Percentiles rank a stretch among this genome's conserved stretches.
Evolutionary conservation across 116 monocot species (phyloP).

Genomic region (Trichopus zeylanicus): DNA sequence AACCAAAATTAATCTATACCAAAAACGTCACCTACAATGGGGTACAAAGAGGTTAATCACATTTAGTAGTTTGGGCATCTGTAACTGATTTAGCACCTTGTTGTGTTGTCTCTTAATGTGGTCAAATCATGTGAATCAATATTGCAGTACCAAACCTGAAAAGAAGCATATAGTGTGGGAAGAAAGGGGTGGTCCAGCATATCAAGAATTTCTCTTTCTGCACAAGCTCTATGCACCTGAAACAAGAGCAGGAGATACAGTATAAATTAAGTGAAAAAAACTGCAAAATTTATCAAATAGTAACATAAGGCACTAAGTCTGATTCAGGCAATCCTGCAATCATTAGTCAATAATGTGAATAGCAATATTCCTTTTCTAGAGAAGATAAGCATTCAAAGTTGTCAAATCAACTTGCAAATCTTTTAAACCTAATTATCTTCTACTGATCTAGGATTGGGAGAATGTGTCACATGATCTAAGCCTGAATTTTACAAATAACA

Average conservation of each 20-base stretch:
- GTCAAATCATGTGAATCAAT: too few species aligned
- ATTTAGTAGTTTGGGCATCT: background rate
- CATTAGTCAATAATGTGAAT: too few species aligned
- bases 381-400: too few species aligned
- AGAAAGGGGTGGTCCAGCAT: conserved; percentile 94
- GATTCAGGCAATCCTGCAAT: too few species aligned
- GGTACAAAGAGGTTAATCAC: background rate
- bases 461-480: too few species aligned
- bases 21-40: background rate
- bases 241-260: conserved; percentile 4
- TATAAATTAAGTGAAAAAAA: conserved; percentile 3
- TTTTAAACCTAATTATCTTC: too few species aligned
- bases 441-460: too few species aligned
- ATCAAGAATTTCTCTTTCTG: conserved; percentile 95
- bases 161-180: conserved; percentile 92
- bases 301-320: too few species aligned
- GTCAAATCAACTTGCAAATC: too few species aligned
- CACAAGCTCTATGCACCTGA: conserved; percentile 90
- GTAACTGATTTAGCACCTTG: background rate
- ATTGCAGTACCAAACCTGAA: conserved; percentile 54
- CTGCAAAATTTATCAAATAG: too few species aligned
- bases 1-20: background rate
- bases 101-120: background rate
- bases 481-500: too few species aligned
- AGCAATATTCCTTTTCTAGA: too few species aligned